Evolutionary conservation across 805 yeast genomes (phyloP).

Genomic region (Candida awuae): DNA sequence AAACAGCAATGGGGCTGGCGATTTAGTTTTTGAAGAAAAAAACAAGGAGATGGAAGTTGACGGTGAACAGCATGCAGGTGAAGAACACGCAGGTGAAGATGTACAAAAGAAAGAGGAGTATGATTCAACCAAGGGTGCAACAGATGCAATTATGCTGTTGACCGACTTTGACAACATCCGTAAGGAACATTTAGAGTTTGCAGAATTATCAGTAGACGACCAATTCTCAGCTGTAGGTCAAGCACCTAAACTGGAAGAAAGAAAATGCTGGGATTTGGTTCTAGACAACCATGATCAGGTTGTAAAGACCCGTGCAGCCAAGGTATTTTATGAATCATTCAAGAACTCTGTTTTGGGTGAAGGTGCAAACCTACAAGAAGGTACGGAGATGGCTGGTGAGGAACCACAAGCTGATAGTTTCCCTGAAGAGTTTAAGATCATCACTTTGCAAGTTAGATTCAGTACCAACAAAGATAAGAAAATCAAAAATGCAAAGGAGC

Average conservation of each 20-base stretch:
- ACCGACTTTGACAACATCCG: conserved; percentile 8
- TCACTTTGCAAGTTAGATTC: conserved; percentile 33
- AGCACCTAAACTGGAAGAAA: conserved; percentile 10
- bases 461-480: conserved; percentile 50
- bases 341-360: not conserved
- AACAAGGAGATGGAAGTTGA: conserved; percentile 1
- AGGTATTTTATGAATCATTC: not conserved
- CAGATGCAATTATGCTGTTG: conserved; percentile 6
- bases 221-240: conserved; percentile 6
- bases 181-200: conserved; percentile 8
- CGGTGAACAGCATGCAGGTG: not conserved
- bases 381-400: not conserved
- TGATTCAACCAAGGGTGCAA: conserved; percentile 8
- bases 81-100: not conserved
- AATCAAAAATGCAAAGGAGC: conserved; percentile 45
- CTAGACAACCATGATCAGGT: conserved; percentile 4
- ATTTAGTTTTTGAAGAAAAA: conserved; percentile 3
- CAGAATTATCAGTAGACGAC: conserved; percentile 5
- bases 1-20: conserved; percentile 11
- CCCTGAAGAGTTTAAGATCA: conserved; percentile 1
- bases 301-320: conserved; percentile 7
- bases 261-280: conserved; percentile 13
- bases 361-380: not conserved
- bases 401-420: conserved; percentile 1
- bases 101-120: conserved; percentile 1